phyloP scores from a whole-genome alignment of 2,329 filamentous ascomycete genomes.

The Thielaviopsis euricoi region DNA sequence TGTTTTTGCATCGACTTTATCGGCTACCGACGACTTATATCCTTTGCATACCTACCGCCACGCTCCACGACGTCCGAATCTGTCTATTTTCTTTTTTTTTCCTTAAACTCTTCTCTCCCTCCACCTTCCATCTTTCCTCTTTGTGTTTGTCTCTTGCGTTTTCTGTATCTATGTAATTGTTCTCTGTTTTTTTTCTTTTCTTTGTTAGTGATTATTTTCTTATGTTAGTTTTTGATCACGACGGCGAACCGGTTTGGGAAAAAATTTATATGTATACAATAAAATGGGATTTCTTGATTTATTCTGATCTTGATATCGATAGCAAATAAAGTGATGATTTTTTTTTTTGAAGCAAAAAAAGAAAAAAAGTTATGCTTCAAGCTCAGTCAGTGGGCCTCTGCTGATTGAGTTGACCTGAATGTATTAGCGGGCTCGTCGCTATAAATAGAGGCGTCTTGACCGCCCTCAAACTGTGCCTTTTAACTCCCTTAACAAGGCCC shows the following conservation, averaged over 20 bases:
- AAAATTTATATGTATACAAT: too few species aligned
- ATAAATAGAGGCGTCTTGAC: neutral
- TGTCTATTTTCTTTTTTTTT: neutral
- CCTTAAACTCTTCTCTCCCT: too few species aligned
- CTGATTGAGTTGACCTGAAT: neutral
- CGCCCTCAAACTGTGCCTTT: neutral
- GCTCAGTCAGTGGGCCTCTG: too few species aligned
- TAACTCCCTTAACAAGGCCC: too few species aligned
- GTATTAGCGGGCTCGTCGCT: neutral
- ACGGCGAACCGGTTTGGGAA: conserved; percentile 11
- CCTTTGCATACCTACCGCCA: neutral
- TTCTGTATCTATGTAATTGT: neutral
- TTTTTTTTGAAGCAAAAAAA: too few species aligned
- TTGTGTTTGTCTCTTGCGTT: neutral
- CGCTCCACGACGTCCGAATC: neutral
- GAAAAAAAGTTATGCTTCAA: too few species aligned
- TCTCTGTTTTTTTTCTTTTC: neutral
- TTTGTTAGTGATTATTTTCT: neutral
- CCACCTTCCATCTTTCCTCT: too few species aligned
- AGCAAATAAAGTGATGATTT: too few species aligned
- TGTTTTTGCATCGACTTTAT: neutral
- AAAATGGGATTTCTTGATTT: neutral
- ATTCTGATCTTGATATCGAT: too few species aligned
- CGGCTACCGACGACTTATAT: neutral
- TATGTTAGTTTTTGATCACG: conserved; percentile 6